Percentiles rank a stretch among this genome's conserved stretches.
Evolutionary conservation across 2,329 filamentous ascomycete genomes (phyloP).

Genomic region (Penicillium sp.): DNA sequence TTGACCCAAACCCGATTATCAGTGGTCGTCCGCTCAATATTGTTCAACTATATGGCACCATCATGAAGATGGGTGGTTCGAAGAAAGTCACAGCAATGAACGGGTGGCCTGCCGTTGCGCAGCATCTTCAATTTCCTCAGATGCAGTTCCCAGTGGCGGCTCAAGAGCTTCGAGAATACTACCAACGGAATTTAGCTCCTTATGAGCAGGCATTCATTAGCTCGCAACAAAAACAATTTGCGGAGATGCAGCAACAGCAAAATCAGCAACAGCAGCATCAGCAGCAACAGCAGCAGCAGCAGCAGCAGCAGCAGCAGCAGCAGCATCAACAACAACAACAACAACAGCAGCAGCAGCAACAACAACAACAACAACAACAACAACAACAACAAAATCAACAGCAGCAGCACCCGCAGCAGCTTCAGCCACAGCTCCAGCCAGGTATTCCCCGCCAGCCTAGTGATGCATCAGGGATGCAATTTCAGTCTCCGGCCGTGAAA

Average conservation of each 20-base stretch:
- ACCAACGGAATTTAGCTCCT: slow-evolving; percentile 71
- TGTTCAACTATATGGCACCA: slow-evolving; percentile 73
- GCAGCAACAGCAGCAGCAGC: slow-evolving; percentile 21
- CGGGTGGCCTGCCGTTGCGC: slow-evolving; percentile 72
- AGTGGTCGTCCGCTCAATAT: slow-evolving; percentile 73
- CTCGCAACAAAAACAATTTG: slow-evolving; percentile 45
- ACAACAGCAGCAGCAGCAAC: not conserved
- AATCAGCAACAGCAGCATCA: slow-evolving; percentile 33
- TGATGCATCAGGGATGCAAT: slow-evolving; percentile 42
- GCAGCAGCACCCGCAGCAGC: not conserved
- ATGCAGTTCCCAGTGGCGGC: slow-evolving; percentile 66
- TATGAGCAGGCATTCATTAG: slow-evolving; percentile 64
- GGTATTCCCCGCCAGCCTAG: slow-evolving; percentile 38
- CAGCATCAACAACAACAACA: not conserved
- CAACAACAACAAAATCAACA: slow-evolving; percentile 37
- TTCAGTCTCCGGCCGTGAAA: slow-evolving; percentile 48
- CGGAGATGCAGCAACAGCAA: slow-evolving; percentile 44
- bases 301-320: too few species aligned
- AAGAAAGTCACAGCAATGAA: slow-evolving; percentile 69
- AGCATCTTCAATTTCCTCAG: slow-evolving; percentile 59
- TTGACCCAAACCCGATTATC: slow-evolving; percentile 74
- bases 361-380: not conserved
- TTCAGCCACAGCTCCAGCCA: not conserved
- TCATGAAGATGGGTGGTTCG: slow-evolving; percentile 76
- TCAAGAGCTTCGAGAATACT: slow-evolving; percentile 68